Conservation (phyloP, 441 rosid species). For the Eruca vesicaria region DNA sequence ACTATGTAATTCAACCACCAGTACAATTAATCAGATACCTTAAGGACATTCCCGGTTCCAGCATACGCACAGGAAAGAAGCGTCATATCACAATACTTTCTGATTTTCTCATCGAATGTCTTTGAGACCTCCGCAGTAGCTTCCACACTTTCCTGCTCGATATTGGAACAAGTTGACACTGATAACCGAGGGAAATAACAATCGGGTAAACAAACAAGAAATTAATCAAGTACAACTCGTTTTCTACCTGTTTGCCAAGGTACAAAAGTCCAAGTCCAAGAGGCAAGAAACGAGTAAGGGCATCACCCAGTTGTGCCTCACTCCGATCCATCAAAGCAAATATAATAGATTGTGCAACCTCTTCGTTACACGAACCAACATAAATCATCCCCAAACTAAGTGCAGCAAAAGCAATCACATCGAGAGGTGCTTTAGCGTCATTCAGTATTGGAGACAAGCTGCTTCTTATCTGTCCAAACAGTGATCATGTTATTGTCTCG, state of each 20-base stretch:
- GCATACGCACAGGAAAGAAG: conserved; percentile 96
- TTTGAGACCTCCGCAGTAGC: conserved; percentile 90
- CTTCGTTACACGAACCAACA: conserved; percentile 95
- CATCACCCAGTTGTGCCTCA: conserved; percentile 76
- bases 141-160: conserved; percentile 76
- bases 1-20: conserved; percentile 19
- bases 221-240: neutral
- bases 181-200: conserved; percentile 12
- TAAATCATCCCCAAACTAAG: conserved; percentile 87
- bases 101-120: conserved; percentile 82
- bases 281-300: conserved; percentile 79
- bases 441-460: conserved; percentile 64
- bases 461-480: conserved; percentile 54
- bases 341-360: conserved; percentile 86
- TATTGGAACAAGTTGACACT: conserved; percentile 19
- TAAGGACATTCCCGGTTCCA: conserved; percentile 95
- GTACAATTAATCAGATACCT: conserved; percentile 46
- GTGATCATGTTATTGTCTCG: conserved; percentile 12
- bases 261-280: conserved; percentile 93
- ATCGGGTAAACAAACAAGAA: conserved; percentile 11
- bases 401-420: conserved; percentile 86
- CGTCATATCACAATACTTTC: conserved; percentile 84
- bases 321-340: conserved; percentile 80
- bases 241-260: conserved; percentile 91
- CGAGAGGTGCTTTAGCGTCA: conserved; percentile 75